phyloP scores from a whole-genome alignment of 2,329 filamentous ascomycete genomes.

The Neophaeococcomyces mojaviensis region DNA sequence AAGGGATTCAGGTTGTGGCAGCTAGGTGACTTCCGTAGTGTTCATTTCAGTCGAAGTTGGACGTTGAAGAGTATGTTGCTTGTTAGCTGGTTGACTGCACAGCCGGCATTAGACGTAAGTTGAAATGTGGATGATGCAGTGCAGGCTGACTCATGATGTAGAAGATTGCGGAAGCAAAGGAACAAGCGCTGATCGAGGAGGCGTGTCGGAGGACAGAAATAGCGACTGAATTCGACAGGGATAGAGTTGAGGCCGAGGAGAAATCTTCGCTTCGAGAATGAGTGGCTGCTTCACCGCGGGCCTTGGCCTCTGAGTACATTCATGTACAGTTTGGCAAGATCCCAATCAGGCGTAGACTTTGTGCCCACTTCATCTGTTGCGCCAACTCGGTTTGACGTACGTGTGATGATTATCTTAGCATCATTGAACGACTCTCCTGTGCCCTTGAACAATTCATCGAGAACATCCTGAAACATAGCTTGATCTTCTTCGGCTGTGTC shows the following conservation, averaged over 20 bases:
- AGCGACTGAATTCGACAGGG: too few species aligned
- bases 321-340: slow-evolving; percentile 18
- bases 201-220: neutral
- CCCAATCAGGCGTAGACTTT: slow-evolving; percentile 8
- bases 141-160: neutral
- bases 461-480: slow-evolving; percentile 12
- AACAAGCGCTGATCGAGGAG: slow-evolving; percentile 2
- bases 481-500: slow-evolving; percentile 14
- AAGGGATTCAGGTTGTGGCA: slow-evolving; percentile 18
- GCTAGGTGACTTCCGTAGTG: slow-evolving; percentile 8
- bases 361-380: slow-evolving; percentile 1
- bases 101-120: slow-evolving; percentile 16
- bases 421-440: slow-evolving; percentile 12
- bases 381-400: slow-evolving; percentile 3
- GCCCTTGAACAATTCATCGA: slow-evolving; percentile 14
- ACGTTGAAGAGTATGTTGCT: slow-evolving; percentile 19
- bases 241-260: too few species aligned
- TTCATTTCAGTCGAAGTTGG: slow-evolving; percentile 13
- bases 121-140: neutral
- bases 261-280: too few species aligned
- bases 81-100: slow-evolving; percentile 20
- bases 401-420: slow-evolving; percentile 11
- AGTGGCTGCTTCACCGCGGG: too few species aligned
- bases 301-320: slow-evolving; percentile 14
- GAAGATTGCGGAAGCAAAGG: slow-evolving; percentile 4